Conservation (phyloP, 2,329 filamentous ascomycete genomes). For the Tricladium varicosporioides region DNA sequence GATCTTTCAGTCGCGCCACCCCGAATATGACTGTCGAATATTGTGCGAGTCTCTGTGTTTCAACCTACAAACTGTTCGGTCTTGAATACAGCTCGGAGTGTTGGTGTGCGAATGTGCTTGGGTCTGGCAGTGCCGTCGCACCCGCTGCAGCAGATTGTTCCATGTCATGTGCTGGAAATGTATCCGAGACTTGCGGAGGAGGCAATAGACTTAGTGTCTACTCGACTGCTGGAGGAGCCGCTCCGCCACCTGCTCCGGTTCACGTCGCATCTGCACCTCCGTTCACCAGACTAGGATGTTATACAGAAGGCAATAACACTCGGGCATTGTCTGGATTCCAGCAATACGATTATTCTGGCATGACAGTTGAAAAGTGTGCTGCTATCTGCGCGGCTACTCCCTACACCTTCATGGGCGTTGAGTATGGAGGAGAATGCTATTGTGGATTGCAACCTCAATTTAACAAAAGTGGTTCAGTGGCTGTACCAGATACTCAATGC, state of each 20-base stretch:
- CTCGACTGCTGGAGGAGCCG: conserved; percentile 4
- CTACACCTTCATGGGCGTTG: conserved; percentile 42
- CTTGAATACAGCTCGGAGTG: conserved; percentile 34
- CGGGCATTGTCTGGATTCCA: conserved; percentile 40
- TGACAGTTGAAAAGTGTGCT: conserved; percentile 21
- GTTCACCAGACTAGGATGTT: conserved; percentile 14
- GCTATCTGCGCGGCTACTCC: conserved; percentile 12
- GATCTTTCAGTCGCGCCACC: conserved; percentile 1
- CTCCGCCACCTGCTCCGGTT: conserved; percentile 6
- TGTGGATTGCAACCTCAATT: conserved; percentile 13
- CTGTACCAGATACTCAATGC: conserved; percentile 21
- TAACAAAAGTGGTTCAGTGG: conserved; percentile 10
- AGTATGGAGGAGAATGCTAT: conserved; percentile 46
- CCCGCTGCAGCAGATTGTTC: conserved; percentile 18
- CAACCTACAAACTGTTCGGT: conserved; percentile 29
- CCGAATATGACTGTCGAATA: conserved; percentile 10
- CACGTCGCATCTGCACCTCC: conserved; percentile 2
- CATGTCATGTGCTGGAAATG: conserved; percentile 25
- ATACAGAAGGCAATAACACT: conserved; percentile 23
- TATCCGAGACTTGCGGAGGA: conserved; percentile 32
- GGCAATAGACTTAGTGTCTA: conserved; percentile 26
- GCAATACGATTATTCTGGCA: conserved; percentile 1
- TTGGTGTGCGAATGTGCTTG: conserved; percentile 27
- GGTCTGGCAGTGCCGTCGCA: conserved; percentile 13
- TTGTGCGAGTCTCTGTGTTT: conserved; percentile 6